These are phyloP conservation scores for Albatrellus sp. DNA, from an alignment of 1,284 basidiomycete genomes.

Conservation along the genomic window DNA sequence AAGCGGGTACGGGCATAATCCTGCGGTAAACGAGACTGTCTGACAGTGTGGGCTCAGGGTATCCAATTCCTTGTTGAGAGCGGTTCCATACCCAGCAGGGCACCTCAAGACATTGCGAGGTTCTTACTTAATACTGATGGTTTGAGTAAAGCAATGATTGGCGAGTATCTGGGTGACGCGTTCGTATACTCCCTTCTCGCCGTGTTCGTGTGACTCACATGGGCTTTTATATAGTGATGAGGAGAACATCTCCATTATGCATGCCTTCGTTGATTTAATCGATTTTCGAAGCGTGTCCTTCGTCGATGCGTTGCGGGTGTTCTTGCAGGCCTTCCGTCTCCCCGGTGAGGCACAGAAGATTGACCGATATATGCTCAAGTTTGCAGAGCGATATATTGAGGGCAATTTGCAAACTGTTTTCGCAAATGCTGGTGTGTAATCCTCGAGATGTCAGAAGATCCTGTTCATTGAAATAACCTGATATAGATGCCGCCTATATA, in stretches of 20 bases:
- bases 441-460: not conserved
- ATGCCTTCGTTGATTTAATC: constrained; percentile 87
- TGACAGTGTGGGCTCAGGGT: constrained; percentile 37
- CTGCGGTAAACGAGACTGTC: not conserved
- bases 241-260: constrained; percentile 85
- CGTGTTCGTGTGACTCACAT: constrained; percentile 6
- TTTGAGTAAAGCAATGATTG: constrained; percentile 91
- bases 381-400: constrained; percentile 88
- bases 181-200: constrained; percentile 25
- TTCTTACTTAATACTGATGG: constrained; percentile 91
- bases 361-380: constrained; percentile 98
- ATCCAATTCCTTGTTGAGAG: constrained; percentile 83
- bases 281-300: constrained; percentile 77
- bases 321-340: constrained; percentile 88
- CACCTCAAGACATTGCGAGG: constrained; percentile 73
- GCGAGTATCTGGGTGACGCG: constrained; percentile 97
- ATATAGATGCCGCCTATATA: constrained; percentile 79
- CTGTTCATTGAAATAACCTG: not conserved
- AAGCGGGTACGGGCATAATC: constrained; percentile 50
- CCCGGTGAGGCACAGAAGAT: constrained; percentile 97
- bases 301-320: constrained; percentile 77
- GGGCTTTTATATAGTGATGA: constrained; percentile 56
- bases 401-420: constrained; percentile 75
- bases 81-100: constrained; percentile 74
- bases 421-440: constrained; percentile 60